Evolutionary conservation across 1,284 basidiomycete genomes (phyloP).

Genomic region (Irpex sp.): DNA sequence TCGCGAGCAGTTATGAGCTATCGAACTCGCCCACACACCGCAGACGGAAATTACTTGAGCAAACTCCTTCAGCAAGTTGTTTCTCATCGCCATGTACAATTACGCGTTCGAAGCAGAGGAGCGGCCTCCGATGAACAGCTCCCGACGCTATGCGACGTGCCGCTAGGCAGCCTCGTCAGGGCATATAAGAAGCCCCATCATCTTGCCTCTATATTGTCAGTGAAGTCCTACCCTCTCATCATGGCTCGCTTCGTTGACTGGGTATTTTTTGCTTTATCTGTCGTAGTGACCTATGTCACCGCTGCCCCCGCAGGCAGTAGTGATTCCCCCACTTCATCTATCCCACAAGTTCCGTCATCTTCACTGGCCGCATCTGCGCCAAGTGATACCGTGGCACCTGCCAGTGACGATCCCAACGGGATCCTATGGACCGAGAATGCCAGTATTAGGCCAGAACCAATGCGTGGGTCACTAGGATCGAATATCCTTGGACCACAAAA

Average conservation of each 20-base stretch:
- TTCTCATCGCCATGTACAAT: background rate
- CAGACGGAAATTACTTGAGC: background rate
- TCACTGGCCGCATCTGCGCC: background rate
- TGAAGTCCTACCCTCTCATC: background rate
- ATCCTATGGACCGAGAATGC: conserved; percentile 9
- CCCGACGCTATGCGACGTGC: background rate
- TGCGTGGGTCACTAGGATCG: conserved; percentile 41
- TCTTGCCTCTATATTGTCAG: background rate
- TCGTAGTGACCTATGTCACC: background rate
- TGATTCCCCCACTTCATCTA: background rate
- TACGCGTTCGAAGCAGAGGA: background rate
- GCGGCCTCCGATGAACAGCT: background rate
- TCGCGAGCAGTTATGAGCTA: background rate
- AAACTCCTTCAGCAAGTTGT: background rate
- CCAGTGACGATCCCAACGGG: conserved; percentile 7
- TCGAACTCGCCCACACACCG: background rate
- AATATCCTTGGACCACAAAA: conserved; percentile 53
- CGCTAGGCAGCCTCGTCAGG: background rate
- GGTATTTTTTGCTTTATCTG: background rate
- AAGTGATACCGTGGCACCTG: conserved; percentile 7
- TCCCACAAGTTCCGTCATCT: background rate
- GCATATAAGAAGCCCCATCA: background rate
- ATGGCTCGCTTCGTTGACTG: background rate
- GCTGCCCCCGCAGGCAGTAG: conserved; percentile 1
- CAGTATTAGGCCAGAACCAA: conserved; percentile 24